Evolutionary conservation across 208 protist genomes (phyloP), one percentile per base, ranked within the genome.

Genomic region (Acanthamoeba culbertsoni): DNA sequence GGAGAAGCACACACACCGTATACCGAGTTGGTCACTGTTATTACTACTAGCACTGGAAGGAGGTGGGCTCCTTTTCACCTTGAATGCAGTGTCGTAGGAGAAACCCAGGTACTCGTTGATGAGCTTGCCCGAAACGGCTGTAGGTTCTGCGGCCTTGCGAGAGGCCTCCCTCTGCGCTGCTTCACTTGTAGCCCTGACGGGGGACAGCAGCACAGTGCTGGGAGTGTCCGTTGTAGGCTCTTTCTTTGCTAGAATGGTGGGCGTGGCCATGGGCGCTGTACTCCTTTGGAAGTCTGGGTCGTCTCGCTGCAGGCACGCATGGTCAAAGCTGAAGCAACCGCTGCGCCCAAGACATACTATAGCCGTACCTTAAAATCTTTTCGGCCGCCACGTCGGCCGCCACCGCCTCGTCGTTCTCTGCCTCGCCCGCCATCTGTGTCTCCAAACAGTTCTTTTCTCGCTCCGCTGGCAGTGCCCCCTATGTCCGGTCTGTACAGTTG

Each of bases 171-270:
- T 5, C 20, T 45, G 23, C 20, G 31, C 45, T 16, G 71, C 37
- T 43, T 82, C 71, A 31, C 71, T 43, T 55, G 40, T 6, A n/a
- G 43, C 42, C 14, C 12, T 31, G 71, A 26, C 42, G 71, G 53
- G 28, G 63, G 4, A 10, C 14, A 73, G 59, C 28, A 26, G 0
- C 18, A 7, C 26, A n/a, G 26, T 62, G 26, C 20, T n/a, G 20
- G 37, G 43, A 0, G 43, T 40, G 23, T 5, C 40, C 5, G 42
- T 28, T 1, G 33, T 20, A 3, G 71, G 71, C 71, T 82, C 71
- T 43, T 82, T 82, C 43, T 82, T 82, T 18, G 71, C 71, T 14
- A 82, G 71, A 31, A 82, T 82, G 71, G 71, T 82, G 3, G 71
- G 71, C 26, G 71, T 82, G 45, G 71, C 42, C 71, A 82, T 82